Base-by-base conservation (phyloP, 2,329 filamentous ascomycete species). In the Fusarium sp. region DNA sequence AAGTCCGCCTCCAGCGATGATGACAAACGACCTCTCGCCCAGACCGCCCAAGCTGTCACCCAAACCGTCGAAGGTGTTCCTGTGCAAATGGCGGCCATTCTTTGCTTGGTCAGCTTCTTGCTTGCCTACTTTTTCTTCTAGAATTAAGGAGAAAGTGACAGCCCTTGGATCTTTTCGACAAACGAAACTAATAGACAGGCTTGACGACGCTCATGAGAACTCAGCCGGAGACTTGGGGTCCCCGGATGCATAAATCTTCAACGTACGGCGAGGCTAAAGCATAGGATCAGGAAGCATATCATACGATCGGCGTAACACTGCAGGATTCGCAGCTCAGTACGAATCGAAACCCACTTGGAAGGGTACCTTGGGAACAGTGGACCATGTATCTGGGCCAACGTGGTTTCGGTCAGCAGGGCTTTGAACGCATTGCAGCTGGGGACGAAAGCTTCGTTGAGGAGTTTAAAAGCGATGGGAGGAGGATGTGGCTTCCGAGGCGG, bases 71-170 rank as follows among this genome's bases (percentile, higher is more conserved):
- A 94, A 76, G 95, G 96, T 27, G 95, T 99, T 7, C 91, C 96
- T 2, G 90, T 99, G 55, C 92, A 95, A 81, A 89, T 95, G 70
- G 93, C 93, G 48, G 95, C 96, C 27, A 86, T 90, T 27, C 85
- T 99, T 46, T 98, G 95, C 80, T 86, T 99, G 77, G 78, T 97
- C 72, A 95, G 94, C 86, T 99, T 99, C 85, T 83, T 99, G 79
- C 88, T 98, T 76, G 96, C 94, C 61, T 99, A 98, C 84, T 90
- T 98, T 82, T 94, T 99, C 86, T 99, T 99, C 83, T 99, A 91
- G 87, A 61, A 29, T 64, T 60, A 66, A 46, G 55, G 11, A 57
- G 42, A 60, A 46, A 54, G 27, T 38, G 37, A 44, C 39, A 57
- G 42, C 55, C 46, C 23, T 37, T 56, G 64, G 56, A 57, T 72